Base-by-base conservation (phyloP, 2,329 filamentous ascomycete genomes). In the Metarhizium brunneum region DNA sequence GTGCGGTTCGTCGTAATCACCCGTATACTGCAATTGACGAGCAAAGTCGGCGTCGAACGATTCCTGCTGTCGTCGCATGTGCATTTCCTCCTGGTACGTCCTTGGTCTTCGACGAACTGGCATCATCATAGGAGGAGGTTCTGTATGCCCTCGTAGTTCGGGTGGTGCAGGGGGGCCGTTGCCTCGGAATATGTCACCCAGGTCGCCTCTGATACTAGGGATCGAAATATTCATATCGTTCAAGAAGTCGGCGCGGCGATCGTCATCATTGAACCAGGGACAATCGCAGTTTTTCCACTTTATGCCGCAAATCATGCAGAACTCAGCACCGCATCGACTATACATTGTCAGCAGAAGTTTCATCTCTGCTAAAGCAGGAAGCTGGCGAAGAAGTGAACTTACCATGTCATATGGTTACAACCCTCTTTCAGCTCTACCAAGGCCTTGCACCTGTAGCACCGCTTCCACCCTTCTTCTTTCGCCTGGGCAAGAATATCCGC, bases 381-480 rank as follows among this genome's bases (percentile, higher is more conserved):
- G 6, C 10, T 30, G 14, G 16, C 4, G 6, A 43, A n/a, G 18
- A 35, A 35, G 13, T 11, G 45, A 6, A 14, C 82, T 71, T 75
- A 88, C 86, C 90, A 95, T 32, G 84, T 90, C 83, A 95, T 92
- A 67, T 92, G 90, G 71, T 92, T 92, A 70, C 87, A 91, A 48
- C 90, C 90, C 68, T 92, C 88, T 62, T 86, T 86, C 52, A 90
- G 73, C 68, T 95, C 88, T 48, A 95, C 87, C 75, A 88, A 78
- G 43, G 81, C 76, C 60, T 80, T 82, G 71, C 91, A 95, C 59
- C 77, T 84, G 66, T 84, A 85, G 68, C 90, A 96, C 50, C 83
- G 77, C 68, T 89, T 85, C 85, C 86, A 92, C 29, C 87, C 86
- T 53, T 85, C 76, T 30, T 84, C 75, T 61, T 84, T 82, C 6